Base-by-base conservation (phyloP, 352 stramenopile genomes). In the Phytophthora megakarya region DNA sequence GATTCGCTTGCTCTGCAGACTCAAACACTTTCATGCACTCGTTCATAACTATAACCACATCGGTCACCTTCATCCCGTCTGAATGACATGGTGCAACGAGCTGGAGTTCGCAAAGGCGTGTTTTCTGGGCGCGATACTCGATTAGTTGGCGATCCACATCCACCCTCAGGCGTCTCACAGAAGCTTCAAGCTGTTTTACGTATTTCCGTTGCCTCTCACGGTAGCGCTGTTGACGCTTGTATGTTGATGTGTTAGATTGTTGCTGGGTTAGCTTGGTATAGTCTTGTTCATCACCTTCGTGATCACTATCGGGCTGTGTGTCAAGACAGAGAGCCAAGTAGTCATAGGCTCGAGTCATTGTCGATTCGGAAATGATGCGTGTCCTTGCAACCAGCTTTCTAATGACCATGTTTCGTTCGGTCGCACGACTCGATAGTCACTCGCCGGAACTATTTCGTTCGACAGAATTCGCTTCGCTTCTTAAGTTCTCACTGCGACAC, bases 151-250 rank as follows among this genome's bases (percentile, higher is more conserved):
- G 13, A 37, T 74, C 61, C 33, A 74, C 61, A 25, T 67, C 54
- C 42, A 61, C 49, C 1, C 66, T 61, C 47, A 74, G 61, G 3
- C 35, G 38, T 30, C 61, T 64, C 25, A 74, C 66, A 19, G 43
- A 50, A 23, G 26, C n/a, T 23, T 74, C 66, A 12, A 74, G 61
- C 3, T 13, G n/a, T n/a, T 61, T 23, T 4, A 48, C 35, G 39
- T 67, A 64, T 22, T 16, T 32, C 21, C 61, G 61, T 40, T 71
- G 43, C n/a, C 58, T 71, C 22, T 67, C 61, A 5, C 55, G 61
- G 26, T 71, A 74, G 28, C 66, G 61, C 25, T 70, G 61, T 25
- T 74, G 66, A 7, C 61, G 61, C 7, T 64, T 38, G n/a, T 63
- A 45, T 6, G 26, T 22, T 16, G 25, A 13, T 47, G 52, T 56